These are phyloP conservation scores for Sequoia sempervirens DNA, from an alignment of 75 land plant species.

Conservation along the genomic window DNA sequence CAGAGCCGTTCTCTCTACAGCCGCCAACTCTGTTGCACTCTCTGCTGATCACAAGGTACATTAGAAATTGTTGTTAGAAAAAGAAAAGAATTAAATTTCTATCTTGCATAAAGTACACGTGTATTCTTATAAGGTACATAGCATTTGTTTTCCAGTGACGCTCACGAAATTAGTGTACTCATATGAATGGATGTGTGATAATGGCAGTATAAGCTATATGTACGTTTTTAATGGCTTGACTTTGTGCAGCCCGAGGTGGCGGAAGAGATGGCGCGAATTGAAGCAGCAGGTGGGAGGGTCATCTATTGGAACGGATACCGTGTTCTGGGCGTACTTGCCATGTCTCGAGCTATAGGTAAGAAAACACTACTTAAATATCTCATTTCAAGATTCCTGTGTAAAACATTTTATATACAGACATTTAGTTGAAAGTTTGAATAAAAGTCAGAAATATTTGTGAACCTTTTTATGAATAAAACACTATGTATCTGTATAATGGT, in stretches of 20 bases:
- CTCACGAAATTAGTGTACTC: too few relatives aligned
- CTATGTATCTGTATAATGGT: too few relatives aligned
- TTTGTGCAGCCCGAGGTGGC: constrained; percentile 58
- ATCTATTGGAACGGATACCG: constrained; percentile 69
- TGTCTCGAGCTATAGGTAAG: constrained; percentile 62
- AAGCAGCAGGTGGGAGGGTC: constrained; percentile 69
- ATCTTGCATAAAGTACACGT: too few relatives aligned
- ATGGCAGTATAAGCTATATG: too few relatives aligned
- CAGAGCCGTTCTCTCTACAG: constrained; percentile 78
- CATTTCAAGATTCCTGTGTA: background rate
- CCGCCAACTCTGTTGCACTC: constrained; percentile 56
- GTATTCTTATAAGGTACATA: too few relatives aligned
- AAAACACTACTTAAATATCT: too few relatives aligned
- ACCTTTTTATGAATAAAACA: too few relatives aligned
- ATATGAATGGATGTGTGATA: too few relatives aligned
- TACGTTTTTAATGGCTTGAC: background rate
- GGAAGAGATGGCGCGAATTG: constrained; percentile 61
- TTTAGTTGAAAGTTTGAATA: too few relatives aligned
- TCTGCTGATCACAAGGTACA: constrained; percentile 79
- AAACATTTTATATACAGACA: background rate
- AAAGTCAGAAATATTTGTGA: too few relatives aligned
- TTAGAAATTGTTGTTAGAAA: background rate
- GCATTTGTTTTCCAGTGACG: too few relatives aligned
- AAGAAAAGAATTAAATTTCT: too few relatives aligned
- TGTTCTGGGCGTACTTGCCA: constrained; percentile 66